Base-by-base conservation (phyloP, 192 early-diverging fungal genomes). In the Coemansia pectinata region DNA sequence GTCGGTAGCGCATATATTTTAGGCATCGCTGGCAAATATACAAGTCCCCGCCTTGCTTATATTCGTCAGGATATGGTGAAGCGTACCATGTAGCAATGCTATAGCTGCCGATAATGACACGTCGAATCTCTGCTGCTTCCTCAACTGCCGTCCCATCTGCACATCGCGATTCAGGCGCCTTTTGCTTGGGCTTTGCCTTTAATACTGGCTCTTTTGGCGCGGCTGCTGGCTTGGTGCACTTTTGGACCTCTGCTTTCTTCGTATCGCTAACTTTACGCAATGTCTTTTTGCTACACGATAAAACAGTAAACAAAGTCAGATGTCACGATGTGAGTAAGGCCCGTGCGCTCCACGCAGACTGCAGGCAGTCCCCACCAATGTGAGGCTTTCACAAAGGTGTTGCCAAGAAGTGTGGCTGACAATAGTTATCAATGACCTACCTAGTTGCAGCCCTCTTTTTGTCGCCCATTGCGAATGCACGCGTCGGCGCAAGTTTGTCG, bases 41-140 rank as follows among this genome's bases (percentile, higher is more conserved):
- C 31, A 97, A 78, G 21, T 82, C 82, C 44, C 87, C 80, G 25
- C 89, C 80, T 4, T 80, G 72, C 45, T 90, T 87, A 76, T 95
- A 97, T 69, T 96, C 95, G 45, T 88, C 90, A 4, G 97, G 97
- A 67, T 94, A 99, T 8, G 95, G 95, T n/a, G 96, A 92, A 58
- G 89, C 75, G 71, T 98, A 98, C 97, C 96, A 98, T 0, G 94
- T 91, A 23, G 89, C 86, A n/a, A 99, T 95, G 53, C 90, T 88
- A 76, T 91, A 94, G 34, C 80, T 71, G 15, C 94, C 97, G 57
- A 97, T 87, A 9, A 90, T 61, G n/a, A 91, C 86, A 65, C 77
- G 70, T 59, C 47, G 61, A 33, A 84, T 68, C 66, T 83, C 78
- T 31, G 11, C 34, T 5, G 25, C 19, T 33, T 33, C 58, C 4